A percentile compares a stretch with the other conserved stretches of the same genome.
These are phyloP conservation scores for Leishmania tarentolae DNA, from an alignment of 208 protist genomes.

Conservation along the genomic window DNA sequence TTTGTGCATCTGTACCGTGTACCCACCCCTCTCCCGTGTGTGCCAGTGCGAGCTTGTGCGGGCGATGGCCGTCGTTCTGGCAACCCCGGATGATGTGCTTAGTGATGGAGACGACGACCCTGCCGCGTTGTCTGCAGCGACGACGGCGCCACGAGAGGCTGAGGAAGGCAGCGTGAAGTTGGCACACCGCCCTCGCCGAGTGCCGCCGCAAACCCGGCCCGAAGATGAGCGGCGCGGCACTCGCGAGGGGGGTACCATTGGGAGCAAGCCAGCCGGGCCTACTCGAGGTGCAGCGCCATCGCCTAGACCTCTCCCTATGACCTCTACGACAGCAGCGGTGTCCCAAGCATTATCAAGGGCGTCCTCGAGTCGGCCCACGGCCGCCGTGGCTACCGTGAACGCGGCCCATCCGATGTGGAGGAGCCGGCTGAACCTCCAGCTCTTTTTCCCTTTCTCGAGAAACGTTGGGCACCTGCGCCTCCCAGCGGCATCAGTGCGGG, in stretches of 20 bases:
- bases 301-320: not conserved
- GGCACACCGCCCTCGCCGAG: not conserved
- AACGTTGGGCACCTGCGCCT: not conserved
- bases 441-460: not conserved
- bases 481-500: not conserved
- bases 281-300: not conserved
- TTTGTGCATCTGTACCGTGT: slow-evolving; percentile 55
- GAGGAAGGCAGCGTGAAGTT: not conserved
- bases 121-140: not conserved
- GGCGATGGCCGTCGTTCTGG: slow-evolving; percentile 55
- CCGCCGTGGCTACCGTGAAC: not conserved
- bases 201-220: not conserved
- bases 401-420: slow-evolving; percentile 4
- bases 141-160: not conserved
- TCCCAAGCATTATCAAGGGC: not conserved
- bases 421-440: not conserved
- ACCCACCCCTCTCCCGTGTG: slow-evolving; percentile 38
- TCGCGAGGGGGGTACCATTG: not conserved
- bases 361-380: not conserved
- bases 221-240: not conserved
- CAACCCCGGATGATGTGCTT: slow-evolving; percentile 21
- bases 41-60: slow-evolving; percentile 45
- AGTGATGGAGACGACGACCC: not conserved
- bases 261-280: not conserved
- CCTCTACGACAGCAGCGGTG: not conserved